A percentile compares a stretch with the other conserved stretches of the same genome.
Evolutionary conservation across 345 rosid genomes (phyloP).

Genomic region (Pseudoturritis turrita): DNA sequence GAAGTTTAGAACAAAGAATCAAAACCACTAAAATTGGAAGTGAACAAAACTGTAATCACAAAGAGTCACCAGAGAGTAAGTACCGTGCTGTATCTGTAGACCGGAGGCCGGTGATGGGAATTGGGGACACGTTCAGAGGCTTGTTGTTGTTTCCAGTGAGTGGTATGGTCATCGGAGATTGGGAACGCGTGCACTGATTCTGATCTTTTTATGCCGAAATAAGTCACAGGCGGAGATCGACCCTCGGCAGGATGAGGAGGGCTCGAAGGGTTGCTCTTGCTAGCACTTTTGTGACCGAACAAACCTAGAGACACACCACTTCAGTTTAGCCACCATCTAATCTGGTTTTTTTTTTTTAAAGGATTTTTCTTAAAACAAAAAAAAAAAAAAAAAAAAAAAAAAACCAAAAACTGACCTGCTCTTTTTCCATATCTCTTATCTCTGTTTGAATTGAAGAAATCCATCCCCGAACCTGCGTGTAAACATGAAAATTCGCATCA

Average conservation of each 20-base stretch:
- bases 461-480: constrained; percentile 3
- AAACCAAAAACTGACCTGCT: constrained; percentile 18
- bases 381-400: too few relatives aligned
- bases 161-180: constrained; percentile 18
- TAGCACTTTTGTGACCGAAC: constrained; percentile 12
- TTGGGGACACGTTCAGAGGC: constrained; percentile 27
- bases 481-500: background rate
- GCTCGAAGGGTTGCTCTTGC: constrained; percentile 31
- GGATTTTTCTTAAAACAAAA: background rate
- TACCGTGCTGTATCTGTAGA: constrained; percentile 26
- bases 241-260: constrained; percentile 18
- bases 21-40: background rate
- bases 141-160: constrained; percentile 27
- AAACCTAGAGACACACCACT: constrained; percentile 12
- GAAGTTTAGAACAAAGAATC: background rate
- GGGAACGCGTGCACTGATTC: constrained; percentile 24
- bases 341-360: background rate
- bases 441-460: constrained; percentile 21
- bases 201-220: constrained; percentile 12
- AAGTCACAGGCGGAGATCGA: background rate
- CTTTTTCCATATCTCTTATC: constrained; percentile 16
- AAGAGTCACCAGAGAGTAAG: background rate
- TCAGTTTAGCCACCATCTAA: background rate
- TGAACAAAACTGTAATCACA: background rate
- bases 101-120: constrained; percentile 26